Conservation (phyloP, 2,329 filamentous ascomycete species). For the Pseudopithomyces maydicus region DNA sequence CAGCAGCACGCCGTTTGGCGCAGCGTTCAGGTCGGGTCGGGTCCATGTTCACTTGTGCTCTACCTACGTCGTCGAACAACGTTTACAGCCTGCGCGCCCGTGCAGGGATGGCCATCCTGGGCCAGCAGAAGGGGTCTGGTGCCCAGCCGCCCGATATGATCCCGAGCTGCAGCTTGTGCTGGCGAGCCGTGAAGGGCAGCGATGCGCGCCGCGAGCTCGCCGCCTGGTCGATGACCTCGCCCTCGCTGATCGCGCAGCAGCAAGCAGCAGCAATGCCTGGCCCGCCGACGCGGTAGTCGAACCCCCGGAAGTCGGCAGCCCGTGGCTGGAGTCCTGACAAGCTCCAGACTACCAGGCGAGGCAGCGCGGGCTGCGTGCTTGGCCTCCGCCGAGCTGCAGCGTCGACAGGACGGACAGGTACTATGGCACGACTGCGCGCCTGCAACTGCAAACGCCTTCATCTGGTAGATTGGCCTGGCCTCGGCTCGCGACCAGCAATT, state of each 20-base stretch:
- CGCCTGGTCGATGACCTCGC: not conserved
- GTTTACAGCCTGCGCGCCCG: slow-evolving; percentile 21
- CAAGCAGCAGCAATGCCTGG: slow-evolving; percentile 10
- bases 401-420: not conserved
- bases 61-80: slow-evolving; percentile 18
- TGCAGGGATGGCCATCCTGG: slow-evolving; percentile 19
- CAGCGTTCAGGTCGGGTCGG: slow-evolving; percentile 22
- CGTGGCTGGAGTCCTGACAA: not conserved
- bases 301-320: slow-evolving; percentile 21
- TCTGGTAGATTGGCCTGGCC: slow-evolving; percentile 20
- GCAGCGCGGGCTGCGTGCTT: no score
- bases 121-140: slow-evolving; percentile 8
- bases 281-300: slow-evolving; percentile 4
- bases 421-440: no score
- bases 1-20: slow-evolving; percentile 28
- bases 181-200: slow-evolving; percentile 11
- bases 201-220: slow-evolving; percentile 12
- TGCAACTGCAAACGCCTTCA: slow-evolving; percentile 11
- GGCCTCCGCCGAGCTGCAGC: not conserved
- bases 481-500: slow-evolving; percentile 22
- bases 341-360: not conserved
- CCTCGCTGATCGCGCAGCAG: slow-evolving; percentile 18
- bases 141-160: slow-evolving; percentile 15
- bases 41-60: slow-evolving; percentile 16
- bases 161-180: slow-evolving; percentile 14